phyloP scores from a whole-genome alignment of 106 monocot genomes.

The Xerophyta viscosa region DNA sequence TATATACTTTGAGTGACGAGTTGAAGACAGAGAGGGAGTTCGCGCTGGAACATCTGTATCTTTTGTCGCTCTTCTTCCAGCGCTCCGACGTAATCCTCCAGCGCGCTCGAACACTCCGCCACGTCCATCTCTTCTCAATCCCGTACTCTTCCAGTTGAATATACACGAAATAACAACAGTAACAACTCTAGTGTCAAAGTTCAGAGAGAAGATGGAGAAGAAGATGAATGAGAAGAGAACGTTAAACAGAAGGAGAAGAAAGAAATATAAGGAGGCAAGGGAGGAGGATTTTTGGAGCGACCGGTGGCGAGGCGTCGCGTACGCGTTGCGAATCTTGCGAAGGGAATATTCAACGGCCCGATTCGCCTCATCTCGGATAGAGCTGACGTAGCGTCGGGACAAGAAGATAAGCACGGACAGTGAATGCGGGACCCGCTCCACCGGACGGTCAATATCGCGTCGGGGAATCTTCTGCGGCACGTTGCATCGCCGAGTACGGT shows the following conservation, averaged over 20 bases:
- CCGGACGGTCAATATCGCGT: too few species aligned
- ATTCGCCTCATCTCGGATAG: too few species aligned
- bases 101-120: constrained; percentile 11
- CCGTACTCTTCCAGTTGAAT: neutral
- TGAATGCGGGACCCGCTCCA: too few species aligned
- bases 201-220: neutral
- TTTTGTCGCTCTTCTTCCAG: constrained; percentile 37
- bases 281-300: too few species aligned
- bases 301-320: constrained; percentile 30
- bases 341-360: too few species aligned
- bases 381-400: too few species aligned
- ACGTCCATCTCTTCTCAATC: constrained; percentile 5
- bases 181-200: too few species aligned
- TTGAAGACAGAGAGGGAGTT: constrained; percentile 42
- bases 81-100: constrained; percentile 25
- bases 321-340: too few species aligned
- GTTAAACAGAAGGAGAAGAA: neutral
- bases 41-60: constrained; percentile 44
- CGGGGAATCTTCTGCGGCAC: too few species aligned
- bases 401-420: too few species aligned
- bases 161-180: neutral
- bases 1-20: constrained; percentile 35
- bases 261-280: too few species aligned
- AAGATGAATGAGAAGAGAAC: neutral
- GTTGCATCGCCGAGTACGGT: too few species aligned